Evolutionary conservation across 768 basidiomycete genomes (phyloP).

Genomic region (Boletus reticuloceps): DNA sequence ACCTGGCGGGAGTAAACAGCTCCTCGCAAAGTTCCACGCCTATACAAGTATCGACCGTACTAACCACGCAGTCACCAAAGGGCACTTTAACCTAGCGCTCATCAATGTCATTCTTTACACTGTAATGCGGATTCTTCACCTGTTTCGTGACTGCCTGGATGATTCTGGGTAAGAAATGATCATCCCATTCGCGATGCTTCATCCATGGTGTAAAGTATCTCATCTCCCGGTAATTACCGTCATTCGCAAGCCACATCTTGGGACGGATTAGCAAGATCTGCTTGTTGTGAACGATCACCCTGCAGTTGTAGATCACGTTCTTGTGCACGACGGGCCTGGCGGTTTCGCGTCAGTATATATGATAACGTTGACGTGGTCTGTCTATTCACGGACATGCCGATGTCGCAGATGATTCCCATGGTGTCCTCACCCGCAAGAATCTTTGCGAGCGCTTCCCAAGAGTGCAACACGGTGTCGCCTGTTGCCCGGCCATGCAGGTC

Average conservation of each 20-base stretch:
- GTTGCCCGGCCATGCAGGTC: not conserved
- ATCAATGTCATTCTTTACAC: not conserved
- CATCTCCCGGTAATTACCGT: conserved; percentile 92
- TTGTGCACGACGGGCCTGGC: conserved; percentile 94
- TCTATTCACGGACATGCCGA: conserved; percentile 78
- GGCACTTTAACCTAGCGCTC: conserved; percentile 75
- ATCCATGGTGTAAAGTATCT: conserved; percentile 94
- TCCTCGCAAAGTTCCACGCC: conserved; percentile 98
- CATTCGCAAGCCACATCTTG: conserved; percentile 99
- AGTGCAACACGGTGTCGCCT: conserved; percentile 96
- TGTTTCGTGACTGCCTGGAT: conserved; percentile 88
- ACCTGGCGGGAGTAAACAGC: conserved; percentile 96
- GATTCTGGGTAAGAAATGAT: conserved; percentile 88
- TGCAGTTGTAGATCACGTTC: conserved; percentile 97
- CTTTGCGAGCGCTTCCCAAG: conserved; percentile 96
- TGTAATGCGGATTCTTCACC: conserved; percentile 38
- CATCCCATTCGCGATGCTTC: conserved; percentile 86
- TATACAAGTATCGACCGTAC: conserved; percentile 92
- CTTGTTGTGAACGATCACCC: conserved; percentile 81
- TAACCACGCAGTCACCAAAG: conserved; percentile 93
- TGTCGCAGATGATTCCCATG: conserved; percentile 88
- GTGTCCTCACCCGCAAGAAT: conserved; percentile 79
- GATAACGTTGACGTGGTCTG: not conserved
- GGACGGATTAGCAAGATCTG: conserved; percentile 93
- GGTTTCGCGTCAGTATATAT: conserved; percentile 1